Evolutionary conservation across 805 yeast species (phyloP).

Genomic region (Sugiyamaella marilandica): DNA sequence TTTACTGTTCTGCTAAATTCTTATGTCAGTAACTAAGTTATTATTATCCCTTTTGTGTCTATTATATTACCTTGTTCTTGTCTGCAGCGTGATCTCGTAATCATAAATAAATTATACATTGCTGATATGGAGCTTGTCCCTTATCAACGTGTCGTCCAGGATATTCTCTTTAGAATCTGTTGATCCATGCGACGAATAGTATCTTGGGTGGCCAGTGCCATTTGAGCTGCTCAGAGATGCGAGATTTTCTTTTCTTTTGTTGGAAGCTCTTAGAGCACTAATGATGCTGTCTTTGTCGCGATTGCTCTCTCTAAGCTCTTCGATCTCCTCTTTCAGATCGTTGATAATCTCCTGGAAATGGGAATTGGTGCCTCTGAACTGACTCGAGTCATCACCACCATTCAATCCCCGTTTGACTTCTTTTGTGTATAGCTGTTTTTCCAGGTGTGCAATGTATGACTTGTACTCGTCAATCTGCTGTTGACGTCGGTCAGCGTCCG

Average conservation of each 20-base stretch:
- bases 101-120: neutral
- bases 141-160: neutral
- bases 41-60: no score
- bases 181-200: slow-evolving; percentile 10
- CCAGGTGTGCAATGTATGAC: slow-evolving; percentile 57
- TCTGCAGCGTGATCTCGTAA: neutral
- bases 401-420: slow-evolving; percentile 11
- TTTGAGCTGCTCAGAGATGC: slow-evolving; percentile 3
- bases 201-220: slow-evolving; percentile 15
- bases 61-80: no score
- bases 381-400: slow-evolving; percentile 1
- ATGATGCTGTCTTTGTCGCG: slow-evolving; percentile 76
- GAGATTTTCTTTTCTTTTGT: slow-evolving; percentile 47
- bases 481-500: slow-evolving; percentile 22
- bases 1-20: no score
- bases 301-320: slow-evolving; percentile 55
- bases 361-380: slow-evolving; percentile 2
- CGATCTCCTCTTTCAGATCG: slow-evolving; percentile 65
- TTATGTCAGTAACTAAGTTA: no score
- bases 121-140: neutral
- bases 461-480: slow-evolving; percentile 36
- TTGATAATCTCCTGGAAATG: slow-evolving; percentile 35
- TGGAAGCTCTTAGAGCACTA: slow-evolving; percentile 62
- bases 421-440: slow-evolving; percentile 42
- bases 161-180: neutral